A percentile compares a stretch with the other conserved stretches of the same genome.
phyloP scores from a whole-genome alignment of 352 stramenopile species.

The Globisporangium rhizosaccharum region DNA sequence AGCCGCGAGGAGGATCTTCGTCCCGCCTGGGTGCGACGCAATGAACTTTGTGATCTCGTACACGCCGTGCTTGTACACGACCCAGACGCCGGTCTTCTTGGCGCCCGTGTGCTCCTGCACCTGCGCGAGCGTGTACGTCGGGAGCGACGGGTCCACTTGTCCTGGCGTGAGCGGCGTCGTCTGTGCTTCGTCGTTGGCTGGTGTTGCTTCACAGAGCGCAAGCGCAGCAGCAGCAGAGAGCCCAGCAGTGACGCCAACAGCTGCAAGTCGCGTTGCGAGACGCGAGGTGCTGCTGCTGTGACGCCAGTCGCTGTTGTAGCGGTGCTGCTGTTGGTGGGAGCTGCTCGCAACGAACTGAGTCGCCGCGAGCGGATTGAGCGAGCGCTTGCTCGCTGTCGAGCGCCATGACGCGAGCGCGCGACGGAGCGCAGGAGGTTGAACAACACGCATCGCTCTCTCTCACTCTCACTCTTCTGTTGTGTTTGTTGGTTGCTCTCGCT shows the following conservation, averaged over 20 bases:
- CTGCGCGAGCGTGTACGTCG: slow-evolving; percentile 62
- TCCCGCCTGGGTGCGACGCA: slow-evolving; percentile 88
- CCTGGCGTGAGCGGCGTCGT: slow-evolving; percentile 17
- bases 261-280: slow-evolving; percentile 1
- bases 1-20: slow-evolving; percentile 87
- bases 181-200: slow-evolving; percentile 3
- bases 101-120: slow-evolving; percentile 69
- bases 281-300: not conserved
- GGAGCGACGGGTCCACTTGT: slow-evolving; percentile 32
- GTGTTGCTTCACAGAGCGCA: slow-evolving; percentile 14
- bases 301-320: not conserved
- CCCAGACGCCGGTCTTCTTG: slow-evolving; percentile 84
- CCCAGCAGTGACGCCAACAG: slow-evolving; percentile 1
- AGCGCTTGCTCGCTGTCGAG: not conserved
- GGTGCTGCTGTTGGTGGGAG: not conserved
- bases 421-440: slow-evolving; percentile 3
- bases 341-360: not conserved
- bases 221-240: slow-evolving; percentile 4
- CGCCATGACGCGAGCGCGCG: slow-evolving; percentile 4
- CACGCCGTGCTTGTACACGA: slow-evolving; percentile 91
- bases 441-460: not conserved
- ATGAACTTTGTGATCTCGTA: slow-evolving; percentile 98
- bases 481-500: not conserved
- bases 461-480: not conserved
- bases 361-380: not conserved